phyloP scores from a whole-genome alignment of 306 rosid genomes.

The Begonia loranthoides region DNA sequence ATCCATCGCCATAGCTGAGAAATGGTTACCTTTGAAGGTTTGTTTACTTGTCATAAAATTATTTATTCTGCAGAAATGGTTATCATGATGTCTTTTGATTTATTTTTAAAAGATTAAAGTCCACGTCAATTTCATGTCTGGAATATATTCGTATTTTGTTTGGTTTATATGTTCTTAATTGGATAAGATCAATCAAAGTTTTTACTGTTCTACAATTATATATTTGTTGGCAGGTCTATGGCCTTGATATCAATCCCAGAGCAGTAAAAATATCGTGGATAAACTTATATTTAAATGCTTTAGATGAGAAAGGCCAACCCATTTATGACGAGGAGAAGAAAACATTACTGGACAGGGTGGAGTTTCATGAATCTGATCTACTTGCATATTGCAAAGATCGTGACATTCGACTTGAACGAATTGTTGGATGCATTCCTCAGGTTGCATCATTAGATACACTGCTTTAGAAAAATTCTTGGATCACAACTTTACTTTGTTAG shows the following conservation, averaged over 20 bases:
- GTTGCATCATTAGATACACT: conserved; percentile 24
- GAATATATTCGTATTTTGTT: too few species aligned
- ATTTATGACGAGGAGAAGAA: conserved; percentile 62
- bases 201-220: too few species aligned
- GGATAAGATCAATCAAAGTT: too few species aligned
- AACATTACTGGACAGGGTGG: conserved; percentile 85
- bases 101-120: too few species aligned
- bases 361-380: conserved; percentile 92
- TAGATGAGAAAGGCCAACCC: conserved; percentile 69
- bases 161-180: too few species aligned
- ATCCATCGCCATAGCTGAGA: conserved; percentile 91
- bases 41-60: not conserved
- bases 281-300: conserved; percentile 78
- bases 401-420: conserved; percentile 73
- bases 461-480: not conserved
- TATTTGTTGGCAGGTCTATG: conserved; percentile 54
- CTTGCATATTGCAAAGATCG: conserved; percentile 61
- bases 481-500: not conserved
- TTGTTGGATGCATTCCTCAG: conserved; percentile 99
- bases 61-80: too few species aligned
- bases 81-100: too few species aligned
- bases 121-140: too few species aligned
- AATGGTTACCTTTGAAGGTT: conserved; percentile 87
- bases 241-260: conserved; percentile 92
- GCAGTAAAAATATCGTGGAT: conserved; percentile 85